Base-by-base conservation (phyloP, 495 filamentous ascomycete genomes). In the Aeminium ludgeri region DNA sequence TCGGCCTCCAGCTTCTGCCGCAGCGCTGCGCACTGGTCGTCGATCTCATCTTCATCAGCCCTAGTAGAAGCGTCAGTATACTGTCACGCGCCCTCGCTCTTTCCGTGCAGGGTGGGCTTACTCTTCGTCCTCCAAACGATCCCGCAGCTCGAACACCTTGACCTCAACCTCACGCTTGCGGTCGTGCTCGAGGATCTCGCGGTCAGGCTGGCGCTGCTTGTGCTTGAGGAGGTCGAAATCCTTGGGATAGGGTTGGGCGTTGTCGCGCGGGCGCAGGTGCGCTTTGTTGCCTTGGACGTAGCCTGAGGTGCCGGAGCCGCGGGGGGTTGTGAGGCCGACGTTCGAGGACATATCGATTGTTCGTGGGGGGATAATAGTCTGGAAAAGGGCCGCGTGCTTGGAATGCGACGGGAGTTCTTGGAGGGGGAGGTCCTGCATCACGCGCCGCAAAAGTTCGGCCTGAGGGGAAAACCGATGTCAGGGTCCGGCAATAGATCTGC, bases 221-320 rank as follows among this genome's bases (percentile, higher is more conserved):
- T 86, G 76, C 47, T 73, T 72, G 28, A 72, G 52, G 7, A 30
- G 19, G 50, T 78, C 73, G 51, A 67, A 59, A 58, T 77, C 70
- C 55, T 76, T 78, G 20, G 69, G 69, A 53, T 76, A 76, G 0
- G 73, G 73, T 33, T 43, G 27, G 6, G 64, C 63, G 53, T 62
- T 55, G 50, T 65, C 66, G 63, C 86, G 86, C 10, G 80, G 84
- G 49, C 70, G 76, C 39, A 91, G 73, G 64, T 89, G 76, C 6
- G 91, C 87, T 43, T 77, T 70, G 64, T 96, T 99, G 55, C 82
- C 82, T 56, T 95, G 87, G 39, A 99, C 86, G 64, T 95, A 96
- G 55, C 91, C 91, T 3, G 84, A 93, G 45, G 91, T 99, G 41
- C 89, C 89, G 51, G 76, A 85, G 43, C 91, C 91, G 46, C 91